Evolutionary conservation across 495 filamentous ascomycete species (phyloP), one percentile per base, ranked within the genome.

Genomic region (Aspergillus nidulans): DNA sequence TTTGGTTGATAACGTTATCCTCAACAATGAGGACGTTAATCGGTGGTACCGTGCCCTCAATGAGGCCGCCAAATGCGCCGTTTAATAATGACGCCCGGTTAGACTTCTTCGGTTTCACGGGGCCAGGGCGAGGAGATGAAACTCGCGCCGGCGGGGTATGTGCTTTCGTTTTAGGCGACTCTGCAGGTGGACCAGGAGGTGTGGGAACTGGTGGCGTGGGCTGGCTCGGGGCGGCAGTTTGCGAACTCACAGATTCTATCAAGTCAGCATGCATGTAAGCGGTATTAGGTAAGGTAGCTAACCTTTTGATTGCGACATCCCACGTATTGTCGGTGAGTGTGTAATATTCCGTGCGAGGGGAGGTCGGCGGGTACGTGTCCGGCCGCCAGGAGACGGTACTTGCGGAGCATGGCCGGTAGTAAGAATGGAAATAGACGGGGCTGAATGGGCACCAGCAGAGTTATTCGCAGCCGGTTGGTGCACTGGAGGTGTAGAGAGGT

Each of bases 21-120:
- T 98, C 94, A 30, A 98, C 94, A 53, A 98, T 97, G 16, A 98
- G 77, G 8, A 97, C 92, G 61, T 95, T 97, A 70, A 98, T 98
- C 19, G 94, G 94, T 9, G 94, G 94, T 2, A 98, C 91, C 6
- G 88, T 86, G 49, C 85, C 85, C 62, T 89, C 88, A 12, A 94
- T 81, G 44, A 90, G 77, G n/a, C 85, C 86, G 1, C 86, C 76
- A 52, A 77, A 78, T 6, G 67, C 72, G 1, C 70, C 69, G 25
- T 63, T 58, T 39, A 63, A 46, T 15, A 49, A 48, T n/a, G 53
- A 55, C 40, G 55, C 13, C 48, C 40, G 58, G 53, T n/a, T 67
- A 56, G 36, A 59, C 64, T 75, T 85, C 70, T 81, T 88, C 57
- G 62, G 63, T 36, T 73, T 76, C 44, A 57, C 61, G 21, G 70